Percentiles rank a stretch among this genome's conserved stretches.
phyloP scores from a whole-genome alignment of 1,284 basidiomycete species.

The Ceratobasidium sp. region DNA sequence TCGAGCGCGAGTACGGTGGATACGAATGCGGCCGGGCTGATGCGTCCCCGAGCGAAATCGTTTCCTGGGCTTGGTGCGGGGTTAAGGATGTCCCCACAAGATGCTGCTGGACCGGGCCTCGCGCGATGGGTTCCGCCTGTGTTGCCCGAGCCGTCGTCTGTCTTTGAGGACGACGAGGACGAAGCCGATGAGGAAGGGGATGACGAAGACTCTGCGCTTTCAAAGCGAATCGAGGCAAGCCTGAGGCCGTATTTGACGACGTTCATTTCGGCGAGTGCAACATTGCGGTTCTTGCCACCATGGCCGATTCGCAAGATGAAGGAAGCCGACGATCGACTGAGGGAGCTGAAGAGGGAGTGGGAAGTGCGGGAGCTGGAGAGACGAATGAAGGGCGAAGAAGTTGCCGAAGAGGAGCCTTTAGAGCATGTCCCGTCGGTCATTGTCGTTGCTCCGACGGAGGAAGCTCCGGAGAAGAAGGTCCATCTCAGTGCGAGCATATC shows the following conservation, averaged over 20 bases:
- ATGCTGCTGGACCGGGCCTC: not conserved
- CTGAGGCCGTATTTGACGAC: conserved; percentile 86
- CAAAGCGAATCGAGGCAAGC: conserved; percentile 80
- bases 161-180: conserved; percentile 33
- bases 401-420: not conserved
- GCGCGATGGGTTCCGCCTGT: conserved; percentile 34
- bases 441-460: conserved; percentile 19
- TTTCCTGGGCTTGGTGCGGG: conserved; percentile 36
- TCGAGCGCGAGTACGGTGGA: not conserved
- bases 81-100: not conserved
- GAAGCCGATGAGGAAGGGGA: conserved; percentile 44
- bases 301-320: conserved; percentile 89
- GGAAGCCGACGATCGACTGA: conserved; percentile 82
- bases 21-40: not conserved
- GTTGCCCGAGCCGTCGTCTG: conserved; percentile 31
- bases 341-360: conserved; percentile 77
- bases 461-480: conserved; percentile 55
- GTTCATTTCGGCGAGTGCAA: conserved; percentile 92
- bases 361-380: conserved; percentile 67
- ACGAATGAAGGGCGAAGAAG: conserved; percentile 65
- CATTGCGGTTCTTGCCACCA: conserved; percentile 90
- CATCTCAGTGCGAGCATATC: conserved; percentile 63
- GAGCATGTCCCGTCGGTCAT: conserved; percentile 22
- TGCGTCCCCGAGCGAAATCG: conserved; percentile 40
- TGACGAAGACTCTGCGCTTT: conserved; percentile 59